A percentile compares a stretch with the other conserved stretches of the same genome.
phyloP scores from a whole-genome alignment of 495 filamentous ascomycete species.

The Geopyxis carbonaria region DNA sequence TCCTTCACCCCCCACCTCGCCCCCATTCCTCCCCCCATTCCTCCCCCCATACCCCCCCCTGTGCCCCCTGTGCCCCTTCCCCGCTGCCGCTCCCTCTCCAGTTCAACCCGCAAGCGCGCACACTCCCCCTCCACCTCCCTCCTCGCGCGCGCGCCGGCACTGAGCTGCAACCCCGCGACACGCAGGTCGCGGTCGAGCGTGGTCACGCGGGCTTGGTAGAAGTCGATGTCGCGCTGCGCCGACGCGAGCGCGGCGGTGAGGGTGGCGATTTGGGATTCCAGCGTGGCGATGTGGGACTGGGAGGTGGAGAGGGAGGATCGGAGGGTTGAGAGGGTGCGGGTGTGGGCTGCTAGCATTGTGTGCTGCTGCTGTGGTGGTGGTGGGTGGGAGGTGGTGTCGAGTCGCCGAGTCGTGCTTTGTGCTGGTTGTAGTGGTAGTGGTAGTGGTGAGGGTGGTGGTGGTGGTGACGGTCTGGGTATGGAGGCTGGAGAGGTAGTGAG shows the following conservation, averaged over 20 bases:
- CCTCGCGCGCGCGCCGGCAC: not conserved
- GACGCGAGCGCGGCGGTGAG: not conserved
- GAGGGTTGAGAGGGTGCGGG: not conserved
- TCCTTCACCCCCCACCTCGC: not conserved
- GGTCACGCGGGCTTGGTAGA: not conserved
- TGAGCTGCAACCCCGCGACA: slow-evolving; percentile 1
- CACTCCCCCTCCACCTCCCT: slow-evolving; percentile 1
- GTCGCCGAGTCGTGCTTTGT: not conserved
- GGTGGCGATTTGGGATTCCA: not conserved
- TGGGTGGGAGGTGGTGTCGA: not conserved
- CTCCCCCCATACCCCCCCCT: not conserved
- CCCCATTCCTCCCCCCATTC: not conserved
- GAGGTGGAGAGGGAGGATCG: not conserved
- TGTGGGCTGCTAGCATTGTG: not conserved
- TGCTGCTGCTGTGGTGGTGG: not conserved
- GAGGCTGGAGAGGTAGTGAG: too few relatives aligned
- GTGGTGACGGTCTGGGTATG: too few relatives aligned
- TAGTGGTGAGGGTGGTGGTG: too few relatives aligned
- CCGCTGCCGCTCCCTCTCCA: not conserved
- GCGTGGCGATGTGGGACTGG: not conserved
- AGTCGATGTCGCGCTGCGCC: slow-evolving; percentile 1
- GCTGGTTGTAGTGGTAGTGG: too few relatives aligned
- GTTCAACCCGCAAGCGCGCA: slow-evolving; percentile 1
- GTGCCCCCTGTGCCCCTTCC: not conserved
- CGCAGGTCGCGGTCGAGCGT: not conserved